A percentile compares a stretch with the other conserved stretches of the same genome.
These are phyloP conservation scores for Agarophyton chilense DNA, from an alignment of 23 red algal species.

Conservation along the genomic window DNA sequence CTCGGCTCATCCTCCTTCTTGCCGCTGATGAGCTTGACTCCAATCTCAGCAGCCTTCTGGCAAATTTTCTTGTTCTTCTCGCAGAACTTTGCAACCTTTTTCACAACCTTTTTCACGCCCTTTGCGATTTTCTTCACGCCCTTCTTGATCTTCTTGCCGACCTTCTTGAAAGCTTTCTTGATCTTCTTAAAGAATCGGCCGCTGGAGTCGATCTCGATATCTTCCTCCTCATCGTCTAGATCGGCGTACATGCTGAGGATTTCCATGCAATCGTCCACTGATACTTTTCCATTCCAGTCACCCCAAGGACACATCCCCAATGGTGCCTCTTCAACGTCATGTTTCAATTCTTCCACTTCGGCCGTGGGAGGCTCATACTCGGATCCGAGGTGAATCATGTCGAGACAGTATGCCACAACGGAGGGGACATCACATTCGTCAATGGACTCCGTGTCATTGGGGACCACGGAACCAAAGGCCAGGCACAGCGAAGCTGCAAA, in stretches of 20 bases:
- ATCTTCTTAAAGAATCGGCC: constrained; percentile 26
- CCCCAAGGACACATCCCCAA: not conserved
- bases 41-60: not conserved
- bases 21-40: not conserved
- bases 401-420: constrained; percentile 11
- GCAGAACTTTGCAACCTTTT: constrained; percentile 24
- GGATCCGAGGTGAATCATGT: constrained; percentile 9
- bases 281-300: not conserved
- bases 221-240: not conserved
- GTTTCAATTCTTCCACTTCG: not conserved
- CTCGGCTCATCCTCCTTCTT: no score
- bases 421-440: not conserved
- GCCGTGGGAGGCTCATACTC: not conserved
- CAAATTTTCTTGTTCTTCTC: not conserved
- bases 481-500: not conserved
- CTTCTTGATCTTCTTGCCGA: not conserved
- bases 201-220: not conserved
- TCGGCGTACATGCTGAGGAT: not conserved
- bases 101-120: constrained; percentile 29
- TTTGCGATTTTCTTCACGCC: not conserved
- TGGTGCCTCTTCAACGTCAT: not conserved
- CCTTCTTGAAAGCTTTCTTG: constrained; percentile 6
- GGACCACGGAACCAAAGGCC: not conserved
- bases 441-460: not conserved
- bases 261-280: not conserved